Conservation (phyloP, 2,329 filamentous ascomycete species). For the Raffaelea arxii region DNA sequence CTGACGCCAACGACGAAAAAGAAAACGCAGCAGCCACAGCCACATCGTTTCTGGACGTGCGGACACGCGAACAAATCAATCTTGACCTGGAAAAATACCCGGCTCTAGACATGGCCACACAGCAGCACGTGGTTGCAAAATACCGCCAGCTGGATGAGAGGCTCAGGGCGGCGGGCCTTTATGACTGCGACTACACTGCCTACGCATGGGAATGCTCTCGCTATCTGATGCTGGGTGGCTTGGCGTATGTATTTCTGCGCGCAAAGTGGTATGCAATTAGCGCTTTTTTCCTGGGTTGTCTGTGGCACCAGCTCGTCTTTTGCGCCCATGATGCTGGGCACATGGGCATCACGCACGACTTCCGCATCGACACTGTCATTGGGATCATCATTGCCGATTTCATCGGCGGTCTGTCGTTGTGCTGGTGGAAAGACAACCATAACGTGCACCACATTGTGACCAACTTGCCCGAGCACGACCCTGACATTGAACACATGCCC, state of each 20-base stretch:
- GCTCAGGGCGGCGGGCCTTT: slow-evolving; percentile 67
- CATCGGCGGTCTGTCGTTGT: slow-evolving; percentile 76
- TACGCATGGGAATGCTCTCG: slow-evolving; percentile 68
- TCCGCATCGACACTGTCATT: slow-evolving; percentile 71
- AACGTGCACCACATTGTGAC: slow-evolving; percentile 97
- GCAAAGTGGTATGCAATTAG: slow-evolving; percentile 59
- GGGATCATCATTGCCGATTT: slow-evolving; percentile 88
- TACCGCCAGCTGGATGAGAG: slow-evolving; percentile 70
- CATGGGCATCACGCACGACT: slow-evolving; percentile 93
- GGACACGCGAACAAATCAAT: slow-evolving; percentile 65
- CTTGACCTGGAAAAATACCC: slow-evolving; percentile 77
- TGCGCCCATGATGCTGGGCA: slow-evolving; percentile 91
- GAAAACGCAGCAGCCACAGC: neutral
- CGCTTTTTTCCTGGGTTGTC: slow-evolving; percentile 64
- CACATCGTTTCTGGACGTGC: slow-evolving; percentile 59
- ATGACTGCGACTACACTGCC: slow-evolving; percentile 71
- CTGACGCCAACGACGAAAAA: slow-evolving; percentile 32
- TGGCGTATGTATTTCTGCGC: slow-evolving; percentile 52
- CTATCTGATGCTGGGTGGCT: slow-evolving; percentile 57
- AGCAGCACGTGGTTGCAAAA: slow-evolving; percentile 66
- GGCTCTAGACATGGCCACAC: slow-evolving; percentile 59
- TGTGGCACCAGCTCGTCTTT: slow-evolving; percentile 96
- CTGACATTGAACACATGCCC: slow-evolving; percentile 86
- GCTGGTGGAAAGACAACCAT: slow-evolving; percentile 96
- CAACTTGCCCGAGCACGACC: slow-evolving; percentile 90